Percentiles rank a stretch among this genome's conserved stretches.
phyloP scores from a whole-genome alignment of 2,329 filamentous ascomycete species.

The Arthrobotrys sphaeroides region DNA sequence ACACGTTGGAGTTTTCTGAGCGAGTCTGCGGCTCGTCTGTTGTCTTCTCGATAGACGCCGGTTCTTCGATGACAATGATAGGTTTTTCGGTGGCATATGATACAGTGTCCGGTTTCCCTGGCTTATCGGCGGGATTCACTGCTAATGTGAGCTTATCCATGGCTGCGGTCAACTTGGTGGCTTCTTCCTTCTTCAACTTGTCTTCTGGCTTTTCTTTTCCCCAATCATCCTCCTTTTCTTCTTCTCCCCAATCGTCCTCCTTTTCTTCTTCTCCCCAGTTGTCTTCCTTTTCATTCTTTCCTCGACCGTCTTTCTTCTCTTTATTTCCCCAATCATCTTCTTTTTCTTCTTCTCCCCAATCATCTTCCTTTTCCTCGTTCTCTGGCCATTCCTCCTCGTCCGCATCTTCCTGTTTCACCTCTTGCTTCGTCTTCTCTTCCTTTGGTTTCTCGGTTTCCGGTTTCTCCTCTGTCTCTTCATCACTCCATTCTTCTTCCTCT shows the following conservation, averaged over 20 bases:
- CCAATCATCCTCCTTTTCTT: background rate
- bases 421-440: too few relatives aligned
- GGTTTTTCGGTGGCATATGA: background rate
- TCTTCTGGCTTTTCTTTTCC: too few relatives aligned
- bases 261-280: background rate
- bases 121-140: too few relatives aligned
- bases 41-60: background rate
- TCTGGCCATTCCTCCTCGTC: background rate
- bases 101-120: background rate
- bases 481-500: background rate
- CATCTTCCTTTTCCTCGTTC: background rate
- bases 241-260: background rate
- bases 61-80: background rate
- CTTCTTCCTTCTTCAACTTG: too few relatives aligned
- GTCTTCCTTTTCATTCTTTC: too few relatives aligned
- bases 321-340: background rate
- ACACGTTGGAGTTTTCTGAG: background rate
- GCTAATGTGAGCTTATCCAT: background rate
- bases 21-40: background rate
- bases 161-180: too few relatives aligned
- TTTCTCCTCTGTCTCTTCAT: background rate
- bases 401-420: too few relatives aligned
- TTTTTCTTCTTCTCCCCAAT: constrained; percentile 1
- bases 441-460: too few relatives aligned
- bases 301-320: too few relatives aligned